Conservation (phyloP, 106 monocot species). For the Apostasia shenzhenica region DNA sequence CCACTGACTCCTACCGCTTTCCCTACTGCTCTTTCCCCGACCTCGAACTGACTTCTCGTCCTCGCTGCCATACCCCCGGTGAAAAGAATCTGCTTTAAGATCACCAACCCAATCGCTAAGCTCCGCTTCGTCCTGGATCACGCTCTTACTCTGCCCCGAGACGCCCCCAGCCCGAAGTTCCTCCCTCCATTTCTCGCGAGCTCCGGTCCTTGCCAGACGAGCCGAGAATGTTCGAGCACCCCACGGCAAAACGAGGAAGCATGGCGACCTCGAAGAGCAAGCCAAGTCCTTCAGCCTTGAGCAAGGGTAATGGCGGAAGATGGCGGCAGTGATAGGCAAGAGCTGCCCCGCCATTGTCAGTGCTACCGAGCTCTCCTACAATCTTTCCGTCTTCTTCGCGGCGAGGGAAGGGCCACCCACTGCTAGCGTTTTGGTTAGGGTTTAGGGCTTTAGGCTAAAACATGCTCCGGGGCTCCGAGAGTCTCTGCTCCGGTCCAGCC, state of each 20-base stretch:
- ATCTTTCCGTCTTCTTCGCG: no score
- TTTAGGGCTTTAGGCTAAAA: no score
- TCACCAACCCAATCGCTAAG: slow-evolving; percentile 84
- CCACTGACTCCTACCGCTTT: background rate
- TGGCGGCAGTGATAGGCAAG: slow-evolving; percentile 5
- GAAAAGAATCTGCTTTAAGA: slow-evolving; percentile 33
- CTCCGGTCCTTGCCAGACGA: slow-evolving; percentile 13
- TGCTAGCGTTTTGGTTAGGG: no score
- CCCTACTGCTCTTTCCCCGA: slow-evolving; percentile 10
- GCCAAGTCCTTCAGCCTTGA: slow-evolving; percentile 13
- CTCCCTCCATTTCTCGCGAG: background rate
- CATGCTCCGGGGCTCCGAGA: no score
- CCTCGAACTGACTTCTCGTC: slow-evolving; percentile 10
- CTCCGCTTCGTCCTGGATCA: slow-evolving; percentile 89
- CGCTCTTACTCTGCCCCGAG: slow-evolving; percentile 40
- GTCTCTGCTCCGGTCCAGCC: no score
- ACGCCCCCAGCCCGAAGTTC: background rate
- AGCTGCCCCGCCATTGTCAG: slow-evolving; percentile 10
- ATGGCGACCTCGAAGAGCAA: slow-evolving; percentile 2
- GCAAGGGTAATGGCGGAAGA: background rate
- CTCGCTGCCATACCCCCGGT: slow-evolving; percentile 1
- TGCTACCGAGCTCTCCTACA: no score
- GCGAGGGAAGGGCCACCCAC: no score
- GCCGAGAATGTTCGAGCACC: slow-evolving; percentile 32
- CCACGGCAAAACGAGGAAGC: background rate